Evolutionary conservation across 2,329 filamentous ascomycete species (phyloP), one percentile per base, ranked within the genome.

Genomic region (Paradendryphiella salina): DNA sequence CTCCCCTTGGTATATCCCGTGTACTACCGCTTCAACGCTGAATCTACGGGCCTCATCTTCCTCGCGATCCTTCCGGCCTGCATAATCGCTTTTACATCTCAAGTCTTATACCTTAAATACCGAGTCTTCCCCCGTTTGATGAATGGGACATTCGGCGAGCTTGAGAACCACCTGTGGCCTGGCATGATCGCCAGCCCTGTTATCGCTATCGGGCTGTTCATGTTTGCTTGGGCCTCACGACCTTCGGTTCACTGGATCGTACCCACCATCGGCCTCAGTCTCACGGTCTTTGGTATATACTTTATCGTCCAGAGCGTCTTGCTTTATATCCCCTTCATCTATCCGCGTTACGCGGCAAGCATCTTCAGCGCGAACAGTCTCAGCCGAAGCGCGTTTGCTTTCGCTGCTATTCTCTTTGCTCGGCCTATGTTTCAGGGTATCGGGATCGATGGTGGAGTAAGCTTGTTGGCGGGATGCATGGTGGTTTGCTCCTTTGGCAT

Each of bases 1-100:
- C 68, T 71, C 50, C 80, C 80, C 0, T 75, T 84, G 52, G 79
- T 96, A 45, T 96, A 87, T 74, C 81, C 89, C 55, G 79, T 83
- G 71, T 85, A 87, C 54, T 94, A 95, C 73, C 85, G 85, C 3
- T 95, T 87, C 74, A 84, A 79, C 4, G 80, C 88, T 20, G 82
- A 86, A 32, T 85, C 78, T 32, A 90, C 89, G 0, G 88, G 89
- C 35, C 79, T 95, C 5, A 90, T 93, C 83, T 94, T 94, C 72
- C 90, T 94, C 57, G 87, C 88, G 4, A 73, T 92, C 32, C 87
- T 88, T 5, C 76, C 93, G 10, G 88, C 88, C 42, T 87, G 91
- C 21, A 13, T 91, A 0, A 52, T 75, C 44, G 87, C 85, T 1
- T 87, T 89, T 11, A 61, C 73, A 5, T 86, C 72, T 74, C 88